Base-by-base conservation (phyloP, 2,329 filamentous ascomycete species). In the Penicillium sp. region DNA sequence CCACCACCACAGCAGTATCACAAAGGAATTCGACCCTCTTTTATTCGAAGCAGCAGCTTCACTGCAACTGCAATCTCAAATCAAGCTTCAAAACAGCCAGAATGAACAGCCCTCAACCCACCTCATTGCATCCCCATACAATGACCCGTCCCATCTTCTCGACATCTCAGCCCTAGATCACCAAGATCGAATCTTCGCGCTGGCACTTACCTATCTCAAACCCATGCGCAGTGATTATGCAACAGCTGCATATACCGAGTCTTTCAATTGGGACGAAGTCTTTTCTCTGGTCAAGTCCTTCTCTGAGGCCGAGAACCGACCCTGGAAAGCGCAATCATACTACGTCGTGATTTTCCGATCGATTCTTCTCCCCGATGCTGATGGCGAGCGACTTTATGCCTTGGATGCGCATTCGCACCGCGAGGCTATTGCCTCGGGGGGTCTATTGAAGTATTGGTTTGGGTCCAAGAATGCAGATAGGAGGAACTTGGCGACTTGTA, bases 361-460 rank as follows among this genome's bases (percentile, higher is more conserved):
- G 5, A 83, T 81, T 60, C 84, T 96, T 52, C 85, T 86, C 36
- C 79, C 82, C 2, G 83, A 80, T 11, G 88, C 87, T 1, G 85
- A 91, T 58, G 85, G 85, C 55, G 83, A 83, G 10, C 81, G 88
- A 55, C 81, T 96, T 38, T 86, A 86, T 39, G 79, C 81, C 24
- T 80, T 96, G 31, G 92, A 96, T 73, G 86, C 87, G 67, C 85
- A 85, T 55, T 89, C 89, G 6, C 92, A 96, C 71, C 81, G 83
- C 22, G 92, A 96, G 71, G 92, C 92, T 11, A 87, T 87, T 16
- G 82, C 82, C 38, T 90, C 86, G 65, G 92, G 92, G 5, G 91
- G 91, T 0, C 83, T 97, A 68, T 75, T 96, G 68, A 96, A 96
- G 83, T 96, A 97, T 74, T 96, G 92, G 91, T 96, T 95, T 72